phyloP scores from a whole-genome alignment of 495 filamentous ascomycete genomes.

The Trichoderma asperelloides region DNA sequence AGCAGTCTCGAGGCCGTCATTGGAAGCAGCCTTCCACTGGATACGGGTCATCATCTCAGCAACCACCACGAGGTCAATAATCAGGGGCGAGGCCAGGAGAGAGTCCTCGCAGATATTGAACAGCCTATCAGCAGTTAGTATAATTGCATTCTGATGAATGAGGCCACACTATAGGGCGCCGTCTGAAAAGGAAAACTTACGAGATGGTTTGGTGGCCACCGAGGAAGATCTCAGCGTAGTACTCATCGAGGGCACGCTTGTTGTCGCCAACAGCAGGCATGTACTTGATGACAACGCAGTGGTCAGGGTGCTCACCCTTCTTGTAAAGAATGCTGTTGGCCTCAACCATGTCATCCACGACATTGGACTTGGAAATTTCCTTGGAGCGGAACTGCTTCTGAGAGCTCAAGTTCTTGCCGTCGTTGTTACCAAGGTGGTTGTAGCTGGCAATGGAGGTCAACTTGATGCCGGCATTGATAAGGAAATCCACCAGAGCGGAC shows the following conservation, averaged over 20 bases:
- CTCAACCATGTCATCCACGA: conserved; percentile 98
- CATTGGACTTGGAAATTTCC: conserved; percentile 98
- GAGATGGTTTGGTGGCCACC: conserved; percentile 96
- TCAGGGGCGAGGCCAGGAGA: conserved; percentile 89
- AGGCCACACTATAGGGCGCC: neutral
- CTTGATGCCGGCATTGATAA: conserved; percentile 98
- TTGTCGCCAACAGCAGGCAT: conserved; percentile 98
- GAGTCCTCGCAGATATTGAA: conserved; percentile 99
- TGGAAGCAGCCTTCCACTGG: conserved; percentile 65
- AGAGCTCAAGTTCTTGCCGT: conserved; percentile 95
- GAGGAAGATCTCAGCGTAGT: conserved; percentile 99
- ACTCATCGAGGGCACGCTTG: conserved; percentile 97
- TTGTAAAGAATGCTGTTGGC: conserved; percentile 87
- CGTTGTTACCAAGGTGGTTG: conserved; percentile 99
- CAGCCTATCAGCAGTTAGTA: conserved; percentile 44
- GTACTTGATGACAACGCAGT: conserved; percentile 94
- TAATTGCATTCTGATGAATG: neutral
- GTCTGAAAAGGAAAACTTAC: conserved; percentile 26
- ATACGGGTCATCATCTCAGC: conserved; percentile 98
- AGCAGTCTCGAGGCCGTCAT: conserved; percentile 38
- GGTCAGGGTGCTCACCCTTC: conserved; percentile 78
- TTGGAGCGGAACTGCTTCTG: conserved; percentile 98
- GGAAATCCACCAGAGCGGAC: conserved; percentile 94
- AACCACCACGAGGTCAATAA: conserved; percentile 89
- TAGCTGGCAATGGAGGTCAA: conserved; percentile 98